Base-by-base conservation (phyloP, 768 basidiomycete species). In the Gloeopeniophorella convolvens region DNA sequence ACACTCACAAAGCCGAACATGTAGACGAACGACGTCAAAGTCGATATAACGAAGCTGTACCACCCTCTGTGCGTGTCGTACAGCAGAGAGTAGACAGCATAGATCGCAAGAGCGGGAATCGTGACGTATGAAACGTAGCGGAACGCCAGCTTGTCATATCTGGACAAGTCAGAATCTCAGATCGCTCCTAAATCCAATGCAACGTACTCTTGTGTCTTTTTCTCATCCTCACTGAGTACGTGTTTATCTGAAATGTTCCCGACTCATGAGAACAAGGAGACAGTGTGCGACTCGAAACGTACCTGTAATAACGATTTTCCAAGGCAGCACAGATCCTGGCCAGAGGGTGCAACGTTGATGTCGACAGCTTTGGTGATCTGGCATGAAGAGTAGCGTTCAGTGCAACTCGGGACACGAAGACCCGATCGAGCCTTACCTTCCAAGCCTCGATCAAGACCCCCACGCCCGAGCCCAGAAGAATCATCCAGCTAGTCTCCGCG, bases 401-500 rank as follows among this genome's bases (percentile, higher is more conserved):
- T 35, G 23, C 2, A 20, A 10, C 43, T 16, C 9, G 13, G 28
- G 5, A 18, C 23, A 32, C 21, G 40, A 16, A 48, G 10, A 16
- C 20, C 16, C 30, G 11, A n/a, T n/a, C 45, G 51, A 44, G 37
- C 50, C 71, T 47, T 51, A 82, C 85, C 83, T 97, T 97, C 94
- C 93, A 97, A 2, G 89, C 92, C 68, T 97, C 95, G 50, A 91
- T 80, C 26, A 89, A 59, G 35, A 89, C 77, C 35, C 89, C 87
- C 65, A 82, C 77, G 9, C 88, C 89, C 48, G 87, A 89, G 4
- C 87, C 84, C 66, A 92, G 77, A 21, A 97, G 76, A 66, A 98
- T 97, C 90, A 97, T 97, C 86, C 90, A 95, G 61, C 85, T 91
- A 26, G 95, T 99, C 65, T 97, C 89, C 45, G 89, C 83, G 59